Evolutionary conservation across 140 eudicot genomes (phyloP).

Genomic region (Anethum foeniculum): DNA sequence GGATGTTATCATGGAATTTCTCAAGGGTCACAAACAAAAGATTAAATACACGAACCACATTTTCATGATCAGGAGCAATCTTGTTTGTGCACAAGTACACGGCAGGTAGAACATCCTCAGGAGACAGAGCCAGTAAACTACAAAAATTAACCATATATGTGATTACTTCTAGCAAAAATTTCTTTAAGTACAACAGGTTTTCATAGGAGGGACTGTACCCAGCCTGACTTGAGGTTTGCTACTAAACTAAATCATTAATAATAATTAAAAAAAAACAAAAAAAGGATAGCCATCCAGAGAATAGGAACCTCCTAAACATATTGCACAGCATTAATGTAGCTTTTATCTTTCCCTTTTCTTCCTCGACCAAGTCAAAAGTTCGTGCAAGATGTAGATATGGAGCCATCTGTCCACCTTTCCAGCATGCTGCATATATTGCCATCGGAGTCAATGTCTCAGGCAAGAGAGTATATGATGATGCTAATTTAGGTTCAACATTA

Average conservation of each 20-base stretch:
- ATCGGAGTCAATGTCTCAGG: slow-evolving; percentile 13
- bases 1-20: not conserved
- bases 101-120: slow-evolving; percentile 91
- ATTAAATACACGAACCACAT: slow-evolving; percentile 44
- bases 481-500: not conserved
- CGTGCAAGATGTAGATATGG: slow-evolving; percentile 88
- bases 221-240: not conserved
- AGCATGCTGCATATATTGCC: slow-evolving; percentile 64
- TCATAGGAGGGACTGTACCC: slow-evolving; percentile 3
- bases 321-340: slow-evolving; percentile 91
- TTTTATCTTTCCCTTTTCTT: slow-evolving; percentile 78
- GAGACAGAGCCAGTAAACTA: slow-evolving; percentile 90
- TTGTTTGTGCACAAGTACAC: slow-evolving; percentile 90
- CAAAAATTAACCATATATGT: slow-evolving; percentile 12
- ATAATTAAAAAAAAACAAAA: not conserved
- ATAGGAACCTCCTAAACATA: slow-evolving; percentile 92
- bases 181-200: slow-evolving; percentile 1
- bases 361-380: slow-evolving; percentile 71
- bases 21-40: slow-evolving; percentile 6
- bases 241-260: not conserved
- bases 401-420: slow-evolving; percentile 73
- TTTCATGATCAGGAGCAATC: slow-evolving; percentile 98
- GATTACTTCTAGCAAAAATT: slow-evolving; percentile 9
- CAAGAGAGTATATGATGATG: not conserved
- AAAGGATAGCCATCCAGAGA: slow-evolving; percentile 12